A percentile compares a stretch with the other conserved stretches of the same genome.
phyloP scores from a whole-genome alignment of 2,329 filamentous ascomycete genomes.

The Fusarium albidum region DNA sequence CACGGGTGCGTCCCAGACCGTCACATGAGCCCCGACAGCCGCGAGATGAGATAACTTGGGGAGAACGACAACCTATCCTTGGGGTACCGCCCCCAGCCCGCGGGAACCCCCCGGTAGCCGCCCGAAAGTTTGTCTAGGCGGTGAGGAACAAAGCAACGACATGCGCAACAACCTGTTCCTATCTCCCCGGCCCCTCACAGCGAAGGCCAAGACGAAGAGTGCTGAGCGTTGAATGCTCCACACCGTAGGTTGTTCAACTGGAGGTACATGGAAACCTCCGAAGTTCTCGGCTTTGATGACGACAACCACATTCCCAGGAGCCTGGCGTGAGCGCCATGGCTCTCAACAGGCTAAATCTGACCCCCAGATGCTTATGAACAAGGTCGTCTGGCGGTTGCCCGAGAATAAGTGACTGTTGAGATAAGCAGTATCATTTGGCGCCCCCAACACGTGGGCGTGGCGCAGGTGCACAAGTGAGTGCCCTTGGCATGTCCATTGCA shows the following conservation, averaged over 20 bases:
- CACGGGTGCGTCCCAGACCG: constrained; percentile 27
- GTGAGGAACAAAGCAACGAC: constrained; percentile 38
- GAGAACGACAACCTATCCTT: constrained; percentile 18
- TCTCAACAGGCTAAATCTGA: constrained; percentile 11
- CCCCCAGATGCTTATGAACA: not conserved
- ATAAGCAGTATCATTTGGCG: too few species aligned
- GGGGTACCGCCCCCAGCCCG: constrained; percentile 25
- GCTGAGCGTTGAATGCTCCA: constrained; percentile 27
- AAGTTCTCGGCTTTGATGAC: constrained; percentile 2
- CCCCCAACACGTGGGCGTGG: too few species aligned
- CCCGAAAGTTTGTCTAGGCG: constrained; percentile 34
- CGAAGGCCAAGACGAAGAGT: constrained; percentile 27
- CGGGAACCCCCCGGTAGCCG: constrained; percentile 29
- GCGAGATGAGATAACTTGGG: constrained; percentile 34
- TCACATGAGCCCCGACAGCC: constrained; percentile 39
- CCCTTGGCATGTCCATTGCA: not conserved
- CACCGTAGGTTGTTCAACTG: constrained; percentile 23
- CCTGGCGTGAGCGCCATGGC: constrained; percentile 12
- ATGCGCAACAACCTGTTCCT: constrained; percentile 11
- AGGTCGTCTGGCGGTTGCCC: not conserved
- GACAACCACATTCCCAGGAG: constrained; percentile 20
- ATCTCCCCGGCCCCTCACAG: constrained; percentile 32
- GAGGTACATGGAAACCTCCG: constrained; percentile 6
- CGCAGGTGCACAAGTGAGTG: too few species aligned
- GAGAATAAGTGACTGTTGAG: not conserved